Evolutionary conservation across 2,329 filamentous ascomycete genomes (phyloP).

Genomic region (Monilinia laxa): DNA sequence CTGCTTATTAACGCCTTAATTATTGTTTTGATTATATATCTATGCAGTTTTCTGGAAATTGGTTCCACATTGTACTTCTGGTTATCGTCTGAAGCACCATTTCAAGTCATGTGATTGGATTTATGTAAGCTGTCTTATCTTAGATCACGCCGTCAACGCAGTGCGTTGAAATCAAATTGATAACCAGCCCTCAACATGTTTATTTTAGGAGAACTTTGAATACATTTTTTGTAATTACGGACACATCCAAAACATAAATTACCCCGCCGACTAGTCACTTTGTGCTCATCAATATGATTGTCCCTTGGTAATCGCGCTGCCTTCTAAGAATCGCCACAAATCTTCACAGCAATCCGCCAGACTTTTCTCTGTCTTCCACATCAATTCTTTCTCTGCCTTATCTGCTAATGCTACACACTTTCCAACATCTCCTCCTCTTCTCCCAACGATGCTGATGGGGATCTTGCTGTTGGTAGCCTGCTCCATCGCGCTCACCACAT

Average conservation of each 20-base stretch:
- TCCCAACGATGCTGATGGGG: conserved; percentile 42
- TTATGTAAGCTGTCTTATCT: conserved; percentile 20
- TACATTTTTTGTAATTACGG: conserved; percentile 5
- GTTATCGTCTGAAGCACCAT: background rate
- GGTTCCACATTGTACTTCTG: no score
- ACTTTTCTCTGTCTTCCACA: conserved; percentile 43
- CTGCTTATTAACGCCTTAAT: no score
- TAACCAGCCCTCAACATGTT: background rate
- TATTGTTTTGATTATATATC: background rate
- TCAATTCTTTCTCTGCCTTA: conserved; percentile 45
- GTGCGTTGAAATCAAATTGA: background rate
- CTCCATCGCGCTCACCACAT: conserved; percentile 46
- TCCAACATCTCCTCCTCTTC: conserved; percentile 48
- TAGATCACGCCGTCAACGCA: background rate
- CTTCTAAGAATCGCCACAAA: conserved; percentile 33
- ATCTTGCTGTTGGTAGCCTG: conserved; percentile 42
- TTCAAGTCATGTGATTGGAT: background rate
- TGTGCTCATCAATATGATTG: background rate
- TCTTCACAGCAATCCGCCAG: conserved; percentile 33
- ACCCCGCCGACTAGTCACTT: background rate
- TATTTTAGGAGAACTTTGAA: background rate
- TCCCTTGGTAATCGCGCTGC: conserved; percentile 13
- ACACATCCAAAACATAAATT: background rate
- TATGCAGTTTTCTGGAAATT: background rate
- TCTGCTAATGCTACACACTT: conserved; percentile 46